These are phyloP conservation scores for Candida xyloterini DNA, from an alignment of 805 yeast genomes.

Conservation along the genomic window DNA sequence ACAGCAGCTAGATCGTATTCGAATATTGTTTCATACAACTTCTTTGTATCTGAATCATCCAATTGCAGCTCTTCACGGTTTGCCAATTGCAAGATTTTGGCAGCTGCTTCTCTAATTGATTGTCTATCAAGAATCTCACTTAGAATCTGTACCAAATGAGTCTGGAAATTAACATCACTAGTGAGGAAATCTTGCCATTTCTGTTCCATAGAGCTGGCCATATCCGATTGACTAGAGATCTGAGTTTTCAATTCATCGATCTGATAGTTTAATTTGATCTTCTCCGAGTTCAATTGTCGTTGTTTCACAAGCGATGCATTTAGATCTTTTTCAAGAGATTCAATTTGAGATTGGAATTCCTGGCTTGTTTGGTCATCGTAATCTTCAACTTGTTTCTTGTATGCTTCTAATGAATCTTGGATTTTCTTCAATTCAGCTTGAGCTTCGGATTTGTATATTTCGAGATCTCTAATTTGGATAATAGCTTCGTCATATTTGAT, in stretches of 20 bases:
- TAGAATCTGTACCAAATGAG: constrained; percentile 48
- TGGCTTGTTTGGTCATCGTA: not conserved
- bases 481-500: not conserved
- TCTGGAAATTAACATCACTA: constrained; percentile 43
- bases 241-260: constrained; percentile 34
- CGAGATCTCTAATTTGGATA: not conserved
- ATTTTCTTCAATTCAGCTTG: not conserved
- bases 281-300: constrained; percentile 17
- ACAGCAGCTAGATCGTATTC: constrained; percentile 60
- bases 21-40: constrained; percentile 32
- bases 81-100: constrained; percentile 43
- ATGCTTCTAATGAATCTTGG: not conserved
- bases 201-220: constrained; percentile 10
- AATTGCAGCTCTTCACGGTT: constrained; percentile 27
- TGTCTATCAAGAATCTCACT: constrained; percentile 54
- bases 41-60: constrained; percentile 29
- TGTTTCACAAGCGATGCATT: constrained; percentile 16
- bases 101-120: constrained; percentile 58
- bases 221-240: constrained; percentile 33
- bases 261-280: constrained; percentile 33
- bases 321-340: constrained; percentile 8
- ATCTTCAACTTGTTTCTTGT: constrained; percentile 1
- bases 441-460: not conserved
- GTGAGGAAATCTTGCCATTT: constrained; percentile 17
- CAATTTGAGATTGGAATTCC: constrained; percentile 3